phyloP scores from a whole-genome alignment of 768 basidiomycete species.

The Pisolithus orientalis region DNA sequence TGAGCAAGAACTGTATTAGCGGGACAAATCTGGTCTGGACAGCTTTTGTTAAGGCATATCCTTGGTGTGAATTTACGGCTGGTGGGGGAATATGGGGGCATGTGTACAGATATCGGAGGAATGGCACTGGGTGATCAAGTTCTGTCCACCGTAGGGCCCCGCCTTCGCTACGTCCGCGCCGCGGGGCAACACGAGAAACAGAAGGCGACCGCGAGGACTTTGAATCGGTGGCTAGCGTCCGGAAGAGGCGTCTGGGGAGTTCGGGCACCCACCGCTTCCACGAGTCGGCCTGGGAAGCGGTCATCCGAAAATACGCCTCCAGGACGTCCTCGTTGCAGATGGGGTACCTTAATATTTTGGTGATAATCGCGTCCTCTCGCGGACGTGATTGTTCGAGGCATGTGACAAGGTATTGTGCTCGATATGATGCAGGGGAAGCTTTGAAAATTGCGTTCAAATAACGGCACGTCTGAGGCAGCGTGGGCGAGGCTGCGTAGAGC shows the following conservation, averaged over 20 bases:
- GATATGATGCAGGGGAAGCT: slow-evolving; percentile 48
- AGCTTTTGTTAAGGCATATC: slow-evolving; percentile 79
- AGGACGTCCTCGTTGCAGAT: slow-evolving; percentile 35
- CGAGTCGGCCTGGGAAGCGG: background rate
- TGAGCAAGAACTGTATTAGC: slow-evolving; percentile 66
- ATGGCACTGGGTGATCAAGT: slow-evolving; percentile 53
- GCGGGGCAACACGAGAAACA: background rate
- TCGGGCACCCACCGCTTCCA: slow-evolving; percentile 27
- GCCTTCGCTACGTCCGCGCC: background rate
- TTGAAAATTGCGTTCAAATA: slow-evolving; percentile 49
- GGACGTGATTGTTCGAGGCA: slow-evolving; percentile 17
- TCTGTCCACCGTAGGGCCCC: slow-evolving; percentile 34
- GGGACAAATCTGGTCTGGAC: slow-evolving; percentile 59
- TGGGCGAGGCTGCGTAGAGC: slow-evolving; percentile 56
- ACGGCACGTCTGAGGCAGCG: slow-evolving; percentile 54
- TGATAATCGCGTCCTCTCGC: slow-evolving; percentile 24
- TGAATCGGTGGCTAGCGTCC: slow-evolving; percentile 33
- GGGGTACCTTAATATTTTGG: slow-evolving; percentile 43
- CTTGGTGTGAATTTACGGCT: slow-evolving; percentile 61
- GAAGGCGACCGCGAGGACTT: background rate
- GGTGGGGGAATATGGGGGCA: slow-evolving; percentile 35
- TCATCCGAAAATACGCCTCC: slow-evolving; percentile 37
- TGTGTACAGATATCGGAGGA: slow-evolving; percentile 52
- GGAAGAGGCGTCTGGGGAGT: slow-evolving; percentile 66
- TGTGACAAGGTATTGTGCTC: slow-evolving; percentile 59